These are phyloP conservation scores for Quercus alba DNA, from an alignment of 306 rosid genomes.

Conservation along the genomic window DNA sequence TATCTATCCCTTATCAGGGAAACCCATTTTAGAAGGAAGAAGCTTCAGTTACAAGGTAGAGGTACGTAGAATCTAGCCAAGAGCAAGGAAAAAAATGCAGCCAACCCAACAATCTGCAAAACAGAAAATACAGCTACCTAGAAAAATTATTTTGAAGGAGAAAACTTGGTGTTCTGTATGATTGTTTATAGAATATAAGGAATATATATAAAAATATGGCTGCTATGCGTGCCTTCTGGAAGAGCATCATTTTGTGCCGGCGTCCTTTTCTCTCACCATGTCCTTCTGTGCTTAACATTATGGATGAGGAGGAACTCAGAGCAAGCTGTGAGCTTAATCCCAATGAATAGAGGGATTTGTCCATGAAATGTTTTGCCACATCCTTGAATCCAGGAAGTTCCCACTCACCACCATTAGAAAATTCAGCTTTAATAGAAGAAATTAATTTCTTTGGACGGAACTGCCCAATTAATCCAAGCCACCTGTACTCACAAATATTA, in stretches of 20 bases:
- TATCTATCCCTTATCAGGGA: neutral
- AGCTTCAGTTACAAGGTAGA: neutral
- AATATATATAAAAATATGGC: neutral
- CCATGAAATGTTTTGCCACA: slow-evolving; percentile 63
- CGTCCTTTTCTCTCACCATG: slow-evolving; percentile 72
- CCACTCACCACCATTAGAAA: slow-evolving; percentile 37
- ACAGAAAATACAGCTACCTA: neutral
- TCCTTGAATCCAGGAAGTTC: slow-evolving; percentile 62
- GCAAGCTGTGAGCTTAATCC: slow-evolving; percentile 65
- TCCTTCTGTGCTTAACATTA: slow-evolving; percentile 54
- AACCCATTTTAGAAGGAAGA: neutral
- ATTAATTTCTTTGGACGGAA: slow-evolving; percentile 80
- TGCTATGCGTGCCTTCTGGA: slow-evolving; percentile 50
- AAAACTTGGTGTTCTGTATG: neutral
- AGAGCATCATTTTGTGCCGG: slow-evolving; percentile 55
- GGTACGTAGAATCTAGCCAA: neutral
- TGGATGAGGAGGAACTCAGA: slow-evolving; percentile 44
- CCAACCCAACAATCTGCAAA: neutral
- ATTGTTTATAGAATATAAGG: neutral
- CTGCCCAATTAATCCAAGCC: slow-evolving; percentile 78
- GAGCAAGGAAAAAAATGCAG: neutral
- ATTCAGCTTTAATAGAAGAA: slow-evolving; percentile 55
- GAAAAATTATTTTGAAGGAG: neutral
- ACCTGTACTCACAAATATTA: slow-evolving; percentile 46
- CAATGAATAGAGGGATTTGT: slow-evolving; percentile 65